Evolutionary conservation across 1,284 basidiomycete species (phyloP).

Genomic region (Ganoderma lucidum): DNA sequence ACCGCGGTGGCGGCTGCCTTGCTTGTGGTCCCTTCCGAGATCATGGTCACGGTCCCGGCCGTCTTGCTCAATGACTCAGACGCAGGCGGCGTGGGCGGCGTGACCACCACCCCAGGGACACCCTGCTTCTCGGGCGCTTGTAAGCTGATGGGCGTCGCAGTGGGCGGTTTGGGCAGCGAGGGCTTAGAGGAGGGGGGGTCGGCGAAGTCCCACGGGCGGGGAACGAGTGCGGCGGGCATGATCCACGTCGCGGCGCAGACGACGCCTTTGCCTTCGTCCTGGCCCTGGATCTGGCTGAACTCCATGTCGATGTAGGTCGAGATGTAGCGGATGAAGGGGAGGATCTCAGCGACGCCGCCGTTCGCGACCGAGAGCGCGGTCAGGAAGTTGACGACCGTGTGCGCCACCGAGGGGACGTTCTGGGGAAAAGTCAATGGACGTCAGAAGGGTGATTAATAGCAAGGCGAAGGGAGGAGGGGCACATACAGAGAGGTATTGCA

Average conservation of each 20-base stretch:
- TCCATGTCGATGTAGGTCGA: conserved; percentile 79
- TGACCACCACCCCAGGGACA: conserved; percentile 39
- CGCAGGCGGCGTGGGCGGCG: conserved; percentile 41
- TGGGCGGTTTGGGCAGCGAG: conserved; percentile 24
- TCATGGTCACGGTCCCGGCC: neutral
- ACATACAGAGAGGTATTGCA: conserved; percentile 64
- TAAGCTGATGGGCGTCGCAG: conserved; percentile 17
- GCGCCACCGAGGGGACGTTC: conserved; percentile 67
- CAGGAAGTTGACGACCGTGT: conserved; percentile 73
- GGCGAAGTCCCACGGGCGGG: conserved; percentile 80
- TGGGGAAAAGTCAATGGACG: conserved; percentile 35
- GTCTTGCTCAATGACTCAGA: conserved; percentile 29
- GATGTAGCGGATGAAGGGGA: conserved; percentile 83
- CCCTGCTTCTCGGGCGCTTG: conserved; percentile 24
- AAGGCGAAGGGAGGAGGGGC: neutral
- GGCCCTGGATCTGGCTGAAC: conserved; percentile 66
- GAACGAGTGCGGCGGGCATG: conserved; percentile 79
- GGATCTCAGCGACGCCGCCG: conserved; percentile 76
- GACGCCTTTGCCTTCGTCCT: conserved; percentile 76
- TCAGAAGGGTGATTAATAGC: neutral
- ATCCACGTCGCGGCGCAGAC: conserved; percentile 88
- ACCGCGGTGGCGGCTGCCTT: conserved; percentile 14
- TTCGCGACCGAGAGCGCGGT: conserved; percentile 73
- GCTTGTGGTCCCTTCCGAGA: conserved; percentile 4
- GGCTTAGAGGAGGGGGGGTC: conserved; percentile 42